Conservation (phyloP, 108 stramenopile species). For the Nannochloropsis salina region DNA sequence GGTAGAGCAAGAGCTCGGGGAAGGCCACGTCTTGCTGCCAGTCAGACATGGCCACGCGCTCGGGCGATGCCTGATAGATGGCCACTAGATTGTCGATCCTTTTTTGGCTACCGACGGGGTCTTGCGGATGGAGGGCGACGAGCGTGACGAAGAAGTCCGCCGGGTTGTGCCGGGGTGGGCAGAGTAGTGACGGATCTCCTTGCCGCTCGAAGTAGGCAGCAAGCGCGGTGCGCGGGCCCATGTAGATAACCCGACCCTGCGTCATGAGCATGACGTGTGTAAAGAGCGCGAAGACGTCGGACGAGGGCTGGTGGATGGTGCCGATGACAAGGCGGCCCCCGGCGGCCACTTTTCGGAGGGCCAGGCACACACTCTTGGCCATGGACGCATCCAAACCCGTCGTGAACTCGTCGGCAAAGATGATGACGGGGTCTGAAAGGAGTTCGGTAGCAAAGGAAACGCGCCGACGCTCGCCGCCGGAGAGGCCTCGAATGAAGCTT, state of each 20-base stretch:
- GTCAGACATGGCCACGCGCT: conserved; percentile 7
- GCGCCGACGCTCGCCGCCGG: conserved; percentile 49
- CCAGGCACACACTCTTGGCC: neutral
- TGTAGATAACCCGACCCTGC: neutral
- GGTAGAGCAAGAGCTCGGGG: neutral
- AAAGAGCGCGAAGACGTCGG: conserved; percentile 18
- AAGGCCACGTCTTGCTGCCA: neutral
- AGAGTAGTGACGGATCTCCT: neutral
- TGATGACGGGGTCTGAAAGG: conserved; percentile 43
- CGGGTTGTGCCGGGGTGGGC: conserved; percentile 7
- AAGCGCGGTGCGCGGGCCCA: neutral
- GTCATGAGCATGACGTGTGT: conserved; percentile 22
- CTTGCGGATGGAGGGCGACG: neutral
- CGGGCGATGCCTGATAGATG: neutral
- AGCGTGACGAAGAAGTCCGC: conserved; percentile 21
- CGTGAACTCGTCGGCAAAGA: conserved; percentile 61
- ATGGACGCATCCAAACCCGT: conserved; percentile 10
- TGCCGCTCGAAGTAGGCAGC: neutral
- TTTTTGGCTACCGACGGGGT: neutral
- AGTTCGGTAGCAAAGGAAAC: conserved; percentile 56
- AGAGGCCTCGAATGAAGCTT: conserved; percentile 38
- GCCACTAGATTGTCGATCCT: neutral
- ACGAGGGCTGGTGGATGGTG: conserved; percentile 56
- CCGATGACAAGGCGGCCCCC: conserved; percentile 40
- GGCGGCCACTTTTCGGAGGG: conserved; percentile 33